These are phyloP conservation scores for Xylaria sp. DNA, from an alignment of 2,329 filamentous ascomycete species.

Conservation along the genomic window DNA sequence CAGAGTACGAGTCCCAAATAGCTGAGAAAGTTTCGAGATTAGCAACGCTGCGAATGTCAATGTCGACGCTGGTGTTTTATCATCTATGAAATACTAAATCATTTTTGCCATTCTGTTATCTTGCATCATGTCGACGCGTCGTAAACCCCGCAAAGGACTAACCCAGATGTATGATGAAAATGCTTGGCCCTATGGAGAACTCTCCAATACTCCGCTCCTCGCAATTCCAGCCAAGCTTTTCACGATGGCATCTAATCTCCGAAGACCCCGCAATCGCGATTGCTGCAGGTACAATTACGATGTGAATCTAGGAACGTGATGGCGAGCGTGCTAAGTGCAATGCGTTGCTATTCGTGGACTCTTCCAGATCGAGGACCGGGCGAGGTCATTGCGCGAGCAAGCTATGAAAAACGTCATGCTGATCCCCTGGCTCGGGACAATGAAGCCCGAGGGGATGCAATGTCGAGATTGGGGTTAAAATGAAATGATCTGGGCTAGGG, in stretches of 20 bases:
- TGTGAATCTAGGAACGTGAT: background rate
- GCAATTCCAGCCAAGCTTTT: conserved; percentile 14
- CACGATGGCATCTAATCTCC: conserved; percentile 9
- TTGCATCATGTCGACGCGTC: no score
- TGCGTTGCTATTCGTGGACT: conserved; percentile 26
- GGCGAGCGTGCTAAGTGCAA: background rate
- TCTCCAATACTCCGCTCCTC: conserved; percentile 19
- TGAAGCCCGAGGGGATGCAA: conserved; percentile 25
- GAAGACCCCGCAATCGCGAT: conserved; percentile 10
- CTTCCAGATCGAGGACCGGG: background rate
- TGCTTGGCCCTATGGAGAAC: conserved; percentile 5
- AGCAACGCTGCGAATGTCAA: no score
- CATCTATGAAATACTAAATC: no score
- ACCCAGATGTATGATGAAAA: background rate
- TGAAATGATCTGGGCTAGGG: background rate
- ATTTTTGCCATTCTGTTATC: no score
- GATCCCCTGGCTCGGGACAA: conserved; percentile 22
- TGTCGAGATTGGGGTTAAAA: conserved; percentile 9
- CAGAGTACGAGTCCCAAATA: no score
- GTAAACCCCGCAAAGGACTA: no score
- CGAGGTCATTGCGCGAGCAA: conserved; percentile 13
- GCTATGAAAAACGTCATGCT: conserved; percentile 19
- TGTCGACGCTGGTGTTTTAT: no score
- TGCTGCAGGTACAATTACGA: background rate
- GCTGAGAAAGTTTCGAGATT: no score